Conservation (phyloP, 306 rosid genomes). For the Pachyrhizus erosus region DNA sequence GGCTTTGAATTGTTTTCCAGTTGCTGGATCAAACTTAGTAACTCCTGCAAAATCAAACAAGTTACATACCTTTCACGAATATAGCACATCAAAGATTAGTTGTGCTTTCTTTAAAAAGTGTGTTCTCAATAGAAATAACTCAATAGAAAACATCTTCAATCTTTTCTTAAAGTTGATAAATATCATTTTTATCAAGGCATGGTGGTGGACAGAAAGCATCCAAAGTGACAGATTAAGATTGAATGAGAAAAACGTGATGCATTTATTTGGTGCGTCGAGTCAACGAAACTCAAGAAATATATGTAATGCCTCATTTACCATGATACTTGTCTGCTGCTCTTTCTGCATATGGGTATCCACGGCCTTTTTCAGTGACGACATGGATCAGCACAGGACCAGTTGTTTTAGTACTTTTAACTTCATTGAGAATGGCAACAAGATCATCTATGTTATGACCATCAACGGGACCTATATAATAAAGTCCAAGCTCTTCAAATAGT, state of each 20-base stretch:
- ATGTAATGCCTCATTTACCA: conserved; percentile 55
- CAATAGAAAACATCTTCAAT: neutral
- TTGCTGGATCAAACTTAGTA: conserved; percentile 84
- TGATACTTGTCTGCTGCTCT: conserved; percentile 90
- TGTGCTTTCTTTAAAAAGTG: neutral
- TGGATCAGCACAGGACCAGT: conserved; percentile 93
- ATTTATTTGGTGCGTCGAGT: neutral
- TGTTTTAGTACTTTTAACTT: conserved; percentile 76
- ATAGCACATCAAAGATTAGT: conserved; percentile 1
- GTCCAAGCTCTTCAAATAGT: conserved; percentile 95
- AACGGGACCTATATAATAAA: conserved; percentile 90
- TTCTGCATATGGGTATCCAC: conserved; percentile 94
- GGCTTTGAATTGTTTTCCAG: conserved; percentile 80
- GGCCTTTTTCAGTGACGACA: conserved; percentile 88
- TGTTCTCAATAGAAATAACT: conserved; percentile 12
- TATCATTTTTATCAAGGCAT: neutral
- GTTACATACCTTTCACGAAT: neutral
- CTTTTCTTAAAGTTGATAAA: neutral
- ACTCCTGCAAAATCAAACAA: conserved; percentile 66
- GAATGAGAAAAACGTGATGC: neutral
- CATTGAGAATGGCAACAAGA: conserved; percentile 75
- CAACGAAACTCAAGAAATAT: neutral
- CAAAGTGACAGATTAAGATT: neutral
- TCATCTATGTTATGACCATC: conserved; percentile 93
- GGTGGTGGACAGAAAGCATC: neutral